Conservation (phyloP, 2,329 filamentous ascomycete species). For the Aspergillus japonicus region DNA sequence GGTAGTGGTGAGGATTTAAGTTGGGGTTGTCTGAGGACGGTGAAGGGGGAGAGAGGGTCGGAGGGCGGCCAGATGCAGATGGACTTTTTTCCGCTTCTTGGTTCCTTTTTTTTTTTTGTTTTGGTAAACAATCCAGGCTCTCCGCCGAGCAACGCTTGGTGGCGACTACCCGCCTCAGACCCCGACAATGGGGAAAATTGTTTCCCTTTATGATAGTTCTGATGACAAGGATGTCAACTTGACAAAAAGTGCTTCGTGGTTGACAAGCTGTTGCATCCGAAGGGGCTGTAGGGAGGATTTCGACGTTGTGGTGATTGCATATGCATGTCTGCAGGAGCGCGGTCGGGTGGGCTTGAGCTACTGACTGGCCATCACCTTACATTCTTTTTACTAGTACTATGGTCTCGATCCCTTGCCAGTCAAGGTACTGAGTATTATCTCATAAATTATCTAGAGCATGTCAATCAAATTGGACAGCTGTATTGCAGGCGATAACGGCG, state of each 20-base stretch:
- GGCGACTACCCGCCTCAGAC: not conserved
- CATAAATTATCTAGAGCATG: not conserved
- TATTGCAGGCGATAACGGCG: not conserved
- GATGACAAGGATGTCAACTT: not conserved
- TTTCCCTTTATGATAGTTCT: not conserved
- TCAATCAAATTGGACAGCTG: not conserved
- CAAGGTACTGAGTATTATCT: not conserved
- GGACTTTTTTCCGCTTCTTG: constrained; percentile 14
- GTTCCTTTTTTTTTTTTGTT: constrained; percentile 14
- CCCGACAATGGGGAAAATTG: not conserved
- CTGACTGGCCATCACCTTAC: not conserved
- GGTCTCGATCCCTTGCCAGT: not conserved
- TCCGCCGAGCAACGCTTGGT: constrained; percentile 5
- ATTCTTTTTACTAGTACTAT: not conserved
- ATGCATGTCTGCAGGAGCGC: not conserved
- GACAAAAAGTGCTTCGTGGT: not conserved
- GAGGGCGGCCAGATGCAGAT: constrained; percentile 3
- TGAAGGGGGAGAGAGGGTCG: constrained; percentile 7
- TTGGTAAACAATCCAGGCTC: constrained; percentile 20
- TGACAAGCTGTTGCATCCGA: not conserved
- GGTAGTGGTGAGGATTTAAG: not conserved
- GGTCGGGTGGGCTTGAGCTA: not conserved
- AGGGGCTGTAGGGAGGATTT: not conserved
- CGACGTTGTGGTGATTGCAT: not conserved
- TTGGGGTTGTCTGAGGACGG: not conserved